Evolutionary conservation across 2,329 filamentous ascomycete genomes (phyloP).

Genomic region (Fusarium liriodendri): DNA sequence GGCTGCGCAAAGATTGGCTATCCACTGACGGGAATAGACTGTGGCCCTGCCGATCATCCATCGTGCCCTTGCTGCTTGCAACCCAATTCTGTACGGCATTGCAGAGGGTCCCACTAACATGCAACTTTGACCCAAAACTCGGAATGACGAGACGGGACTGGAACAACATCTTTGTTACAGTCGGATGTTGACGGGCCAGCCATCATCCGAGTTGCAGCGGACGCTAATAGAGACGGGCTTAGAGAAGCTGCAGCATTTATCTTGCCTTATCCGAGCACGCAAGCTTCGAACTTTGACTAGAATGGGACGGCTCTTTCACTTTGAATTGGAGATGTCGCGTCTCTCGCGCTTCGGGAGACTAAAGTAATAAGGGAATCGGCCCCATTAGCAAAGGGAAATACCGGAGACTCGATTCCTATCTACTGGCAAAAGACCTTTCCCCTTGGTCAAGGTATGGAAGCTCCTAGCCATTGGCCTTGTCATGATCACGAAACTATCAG

Average conservation of each 20-base stretch:
- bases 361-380: neutral
- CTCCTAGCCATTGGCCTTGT: neutral
- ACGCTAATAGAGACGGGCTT: neutral
- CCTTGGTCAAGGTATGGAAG: neutral
- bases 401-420: constrained; percentile 4
- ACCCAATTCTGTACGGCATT: constrained; percentile 10
- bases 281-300: neutral
- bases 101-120: constrained; percentile 19
- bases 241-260: neutral
- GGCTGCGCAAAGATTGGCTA: constrained; percentile 1
- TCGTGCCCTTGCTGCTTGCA: constrained; percentile 6
- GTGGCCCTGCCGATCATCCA: constrained; percentile 14
- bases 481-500: neutral
- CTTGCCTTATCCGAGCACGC: neutral
- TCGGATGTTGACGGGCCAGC: constrained; percentile 1
- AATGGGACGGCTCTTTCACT: constrained; percentile 2
- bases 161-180: neutral
- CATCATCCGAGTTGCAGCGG: neutral
- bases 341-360: neutral
- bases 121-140: constrained; percentile 4
- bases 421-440: neutral
- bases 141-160: constrained; percentile 11
- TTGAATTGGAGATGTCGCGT: constrained; percentile 9
- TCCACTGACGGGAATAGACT: constrained; percentile 8
- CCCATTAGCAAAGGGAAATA: neutral